Evolutionary conservation across 257 asterid genomes (phyloP).

Genomic region (Plectranthus barbatus): DNA sequence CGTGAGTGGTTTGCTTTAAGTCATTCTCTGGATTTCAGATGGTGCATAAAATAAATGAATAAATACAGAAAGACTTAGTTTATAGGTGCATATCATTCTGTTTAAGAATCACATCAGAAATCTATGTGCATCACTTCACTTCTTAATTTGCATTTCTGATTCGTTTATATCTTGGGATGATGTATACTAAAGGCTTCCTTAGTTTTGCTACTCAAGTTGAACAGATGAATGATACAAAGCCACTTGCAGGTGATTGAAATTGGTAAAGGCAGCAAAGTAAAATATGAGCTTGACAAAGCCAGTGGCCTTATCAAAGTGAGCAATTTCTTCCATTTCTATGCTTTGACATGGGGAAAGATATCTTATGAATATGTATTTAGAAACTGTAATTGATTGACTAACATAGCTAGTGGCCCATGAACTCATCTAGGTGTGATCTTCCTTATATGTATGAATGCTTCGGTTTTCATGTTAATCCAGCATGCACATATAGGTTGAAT

Average conservation of each 20-base stretch:
- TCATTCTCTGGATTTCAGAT: not conserved
- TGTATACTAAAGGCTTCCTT: not conserved
- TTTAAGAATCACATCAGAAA: not conserved
- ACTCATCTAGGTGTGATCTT: not conserved
- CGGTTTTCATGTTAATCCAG: too few relatives aligned
- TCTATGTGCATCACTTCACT: not conserved
- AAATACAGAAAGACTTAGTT: not conserved
- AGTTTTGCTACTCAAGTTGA: not conserved
- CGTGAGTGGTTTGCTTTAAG: conserved; percentile 49
- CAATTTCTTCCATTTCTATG: not conserved
- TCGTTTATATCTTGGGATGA: not conserved
- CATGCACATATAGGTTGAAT: not conserved
- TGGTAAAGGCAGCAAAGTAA: conserved; percentile 86
- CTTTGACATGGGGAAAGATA: not conserved
- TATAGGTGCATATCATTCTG: not conserved
- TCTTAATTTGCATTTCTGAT: not conserved
- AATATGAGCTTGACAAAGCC: conserved; percentile 88
- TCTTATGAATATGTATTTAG: not conserved
- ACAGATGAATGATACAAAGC: not conserved
- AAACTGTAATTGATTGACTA: not conserved
- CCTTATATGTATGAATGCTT: too few relatives aligned
- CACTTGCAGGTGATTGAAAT: conserved; percentile 76
- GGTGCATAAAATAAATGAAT: not conserved
- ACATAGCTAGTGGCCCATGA: not conserved
- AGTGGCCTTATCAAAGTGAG: conserved; percentile 83